A percentile compares a stretch with the other conserved stretches of the same genome.
phyloP scores from a whole-genome alignment of 345 rosid genomes.

The Bretschneidera sinensis region DNA sequence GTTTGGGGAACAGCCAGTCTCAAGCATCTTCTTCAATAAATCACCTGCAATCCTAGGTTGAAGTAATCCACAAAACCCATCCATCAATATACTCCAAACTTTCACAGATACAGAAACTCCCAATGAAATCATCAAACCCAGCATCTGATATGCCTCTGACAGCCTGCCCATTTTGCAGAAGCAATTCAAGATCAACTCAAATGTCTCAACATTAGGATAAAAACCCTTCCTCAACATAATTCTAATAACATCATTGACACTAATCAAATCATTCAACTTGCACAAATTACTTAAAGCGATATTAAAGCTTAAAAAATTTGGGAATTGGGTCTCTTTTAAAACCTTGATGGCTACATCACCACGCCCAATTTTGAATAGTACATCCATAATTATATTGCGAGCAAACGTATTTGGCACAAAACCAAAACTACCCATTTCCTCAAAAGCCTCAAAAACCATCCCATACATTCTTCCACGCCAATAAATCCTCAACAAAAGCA shows the following conservation, averaged over 20 bases:
- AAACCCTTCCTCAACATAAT: constrained; percentile 49
- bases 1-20: constrained; percentile 50
- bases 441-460: constrained; percentile 49
- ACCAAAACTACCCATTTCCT: constrained; percentile 43
- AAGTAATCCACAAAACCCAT: constrained; percentile 36
- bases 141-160: constrained; percentile 40
- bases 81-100: constrained; percentile 50
- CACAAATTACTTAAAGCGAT: constrained; percentile 56
- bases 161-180: constrained; percentile 42
- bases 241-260: constrained; percentile 33
- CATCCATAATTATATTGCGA: constrained; percentile 59
- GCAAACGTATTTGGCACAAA: constrained; percentile 56
- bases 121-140: constrained; percentile 41
- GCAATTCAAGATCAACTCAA: constrained; percentile 48
- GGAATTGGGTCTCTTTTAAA: constrained; percentile 31
- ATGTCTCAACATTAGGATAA: constrained; percentile 50
- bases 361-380: constrained; percentile 35
- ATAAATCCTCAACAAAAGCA: constrained; percentile 57
- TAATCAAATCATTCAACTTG: constrained; percentile 33
- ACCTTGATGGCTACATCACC: constrained; percentile 35
- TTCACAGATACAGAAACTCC: constrained; percentile 49
- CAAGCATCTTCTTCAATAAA: constrained; percentile 50
- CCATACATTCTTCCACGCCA: constrained; percentile 58
- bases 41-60: constrained; percentile 41
- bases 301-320: constrained; percentile 60